phyloP scores from a whole-genome alignment of 2,329 filamentous ascomycete species.

The Pseudocercospora cruenta region DNA sequence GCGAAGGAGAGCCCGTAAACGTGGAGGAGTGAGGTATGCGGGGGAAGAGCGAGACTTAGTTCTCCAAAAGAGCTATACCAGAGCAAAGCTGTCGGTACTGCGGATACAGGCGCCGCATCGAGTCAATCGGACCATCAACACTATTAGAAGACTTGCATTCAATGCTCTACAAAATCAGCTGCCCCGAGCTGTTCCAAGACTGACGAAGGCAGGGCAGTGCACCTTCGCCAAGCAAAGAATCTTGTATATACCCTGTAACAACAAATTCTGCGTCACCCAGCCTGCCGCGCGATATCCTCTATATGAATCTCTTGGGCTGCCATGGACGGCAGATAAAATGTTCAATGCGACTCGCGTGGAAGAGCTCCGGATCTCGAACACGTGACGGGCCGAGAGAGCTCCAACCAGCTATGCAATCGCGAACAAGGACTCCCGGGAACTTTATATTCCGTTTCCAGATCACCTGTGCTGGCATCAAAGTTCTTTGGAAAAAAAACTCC shows the following conservation, averaged over 20 bases:
- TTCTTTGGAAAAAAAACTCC: not conserved
- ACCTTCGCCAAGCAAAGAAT: conserved; percentile 22
- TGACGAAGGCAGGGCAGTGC: conserved; percentile 17
- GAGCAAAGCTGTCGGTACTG: conserved; percentile 2
- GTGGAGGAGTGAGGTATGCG: conserved; percentile 10
- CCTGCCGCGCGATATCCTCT: not conserved
- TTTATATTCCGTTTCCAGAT: not conserved
- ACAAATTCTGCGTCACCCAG: conserved; percentile 12
- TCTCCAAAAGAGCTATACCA: conserved; percentile 11
- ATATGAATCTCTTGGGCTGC: not conserved
- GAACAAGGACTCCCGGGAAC: not conserved
- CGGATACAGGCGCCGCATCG: conserved; percentile 5
- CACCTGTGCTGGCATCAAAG: not conserved
- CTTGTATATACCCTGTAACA: conserved; percentile 29
- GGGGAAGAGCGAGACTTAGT: not conserved
- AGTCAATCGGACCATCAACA: not conserved
- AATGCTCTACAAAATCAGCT: conserved; percentile 6
- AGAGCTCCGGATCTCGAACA: not conserved
- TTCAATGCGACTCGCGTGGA: not conserved
- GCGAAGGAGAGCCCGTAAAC: conserved; percentile 53
- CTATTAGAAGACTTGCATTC: conserved; percentile 8
- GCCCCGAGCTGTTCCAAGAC: conserved; percentile 12
- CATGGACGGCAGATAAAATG: not conserved
- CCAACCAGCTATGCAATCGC: not conserved
- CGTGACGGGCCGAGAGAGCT: not conserved